Conservation (phyloP, 768 basidiomycete genomes). For the Rhodosporidiobolus sp. region DNA sequence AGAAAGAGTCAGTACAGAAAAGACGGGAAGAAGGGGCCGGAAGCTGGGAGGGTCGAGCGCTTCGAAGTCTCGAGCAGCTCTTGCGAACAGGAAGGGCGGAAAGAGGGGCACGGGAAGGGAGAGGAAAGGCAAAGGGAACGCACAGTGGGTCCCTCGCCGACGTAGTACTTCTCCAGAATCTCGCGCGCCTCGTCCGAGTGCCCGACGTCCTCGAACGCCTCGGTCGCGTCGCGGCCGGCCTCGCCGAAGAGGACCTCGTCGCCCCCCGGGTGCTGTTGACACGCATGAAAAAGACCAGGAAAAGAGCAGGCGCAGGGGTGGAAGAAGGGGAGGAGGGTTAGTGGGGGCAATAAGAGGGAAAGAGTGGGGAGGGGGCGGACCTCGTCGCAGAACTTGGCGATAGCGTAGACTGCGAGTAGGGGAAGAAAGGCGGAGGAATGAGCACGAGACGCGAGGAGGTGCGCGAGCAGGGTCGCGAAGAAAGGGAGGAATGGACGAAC, state of each 20-base stretch:
- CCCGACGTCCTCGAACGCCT: conserved; percentile 98
- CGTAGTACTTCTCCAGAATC: conserved; percentile 69
- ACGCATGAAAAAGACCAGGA: too few relatives aligned
- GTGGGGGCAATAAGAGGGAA: not conserved
- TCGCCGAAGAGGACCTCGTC: conserved; percentile 96
- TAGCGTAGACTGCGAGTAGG: conserved; percentile 73
- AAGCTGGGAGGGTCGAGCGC: too few relatives aligned
- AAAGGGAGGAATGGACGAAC: conserved; percentile 50
- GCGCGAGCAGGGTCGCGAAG: not conserved
- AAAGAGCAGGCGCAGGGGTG: not conserved
- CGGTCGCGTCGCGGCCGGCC: conserved; percentile 89
- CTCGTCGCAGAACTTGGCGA: conserved; percentile 85
- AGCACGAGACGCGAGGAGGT: not conserved
- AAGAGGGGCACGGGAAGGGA: not conserved
- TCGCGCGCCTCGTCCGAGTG: conserved; percentile 97
- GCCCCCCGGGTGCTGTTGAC: conserved; percentile 81
- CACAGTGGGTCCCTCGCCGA: conserved; percentile 73
- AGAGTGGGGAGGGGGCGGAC: conserved; percentile 55
- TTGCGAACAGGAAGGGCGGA: not conserved
- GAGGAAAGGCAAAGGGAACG: conserved; percentile 22
- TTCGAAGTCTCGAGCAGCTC: not conserved
- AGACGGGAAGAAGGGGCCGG: not conserved
- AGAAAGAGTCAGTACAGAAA: too few relatives aligned
- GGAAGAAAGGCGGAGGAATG: conserved; percentile 25
- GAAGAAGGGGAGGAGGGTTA: not conserved